These are phyloP conservation scores for Parastagonospora avenae DNA, from an alignment of 2,329 filamentous ascomycete genomes.

Conservation along the genomic window DNA sequence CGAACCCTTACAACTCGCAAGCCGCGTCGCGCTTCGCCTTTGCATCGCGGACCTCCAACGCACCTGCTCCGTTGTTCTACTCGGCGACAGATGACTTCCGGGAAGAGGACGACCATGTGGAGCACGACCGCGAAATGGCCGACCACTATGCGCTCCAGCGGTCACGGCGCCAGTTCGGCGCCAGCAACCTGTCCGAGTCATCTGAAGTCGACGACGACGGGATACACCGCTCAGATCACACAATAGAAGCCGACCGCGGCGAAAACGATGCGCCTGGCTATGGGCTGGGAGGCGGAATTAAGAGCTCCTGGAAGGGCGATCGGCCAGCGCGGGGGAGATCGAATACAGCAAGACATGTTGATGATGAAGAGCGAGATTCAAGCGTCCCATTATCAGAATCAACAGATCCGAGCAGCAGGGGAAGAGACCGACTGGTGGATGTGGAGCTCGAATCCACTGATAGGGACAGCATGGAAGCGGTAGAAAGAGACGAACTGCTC, in stretches of 20 bases:
- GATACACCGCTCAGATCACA: conserved; percentile 55
- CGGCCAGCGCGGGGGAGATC: conserved; percentile 50
- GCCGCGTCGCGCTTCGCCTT: conserved; percentile 77
- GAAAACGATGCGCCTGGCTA: conserved; percentile 47
- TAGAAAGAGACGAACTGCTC: conserved; percentile 41
- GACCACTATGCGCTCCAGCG: conserved; percentile 91
- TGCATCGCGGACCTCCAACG: conserved; percentile 73
- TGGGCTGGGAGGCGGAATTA: conserved; percentile 56
- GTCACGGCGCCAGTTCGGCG: conserved; percentile 85
- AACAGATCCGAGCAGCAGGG: conserved; percentile 57
- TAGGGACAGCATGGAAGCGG: conserved; percentile 51
- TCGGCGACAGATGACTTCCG: conserved; percentile 88
- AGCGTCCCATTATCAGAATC: conserved; percentile 50
- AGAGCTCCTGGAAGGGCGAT: conserved; percentile 62
- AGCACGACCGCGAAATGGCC: conserved; percentile 88
- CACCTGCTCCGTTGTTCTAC: conserved; percentile 92
- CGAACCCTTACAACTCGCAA: conserved; percentile 76
- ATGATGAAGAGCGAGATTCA: conserved; percentile 47
- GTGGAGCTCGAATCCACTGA: conserved; percentile 76
- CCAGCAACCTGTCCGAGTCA: conserved; percentile 82
- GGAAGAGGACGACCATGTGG: conserved; percentile 91
- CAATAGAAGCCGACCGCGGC: conserved; percentile 53
- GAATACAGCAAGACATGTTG: conserved; percentile 36
- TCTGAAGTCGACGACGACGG: conserved; percentile 78
- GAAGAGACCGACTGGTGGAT: conserved; percentile 77